Evolutionary conservation across 768 basidiomycete species (phyloP), one percentile per base, ranked within the genome.

Genomic region (Suillus variegatus): DNA sequence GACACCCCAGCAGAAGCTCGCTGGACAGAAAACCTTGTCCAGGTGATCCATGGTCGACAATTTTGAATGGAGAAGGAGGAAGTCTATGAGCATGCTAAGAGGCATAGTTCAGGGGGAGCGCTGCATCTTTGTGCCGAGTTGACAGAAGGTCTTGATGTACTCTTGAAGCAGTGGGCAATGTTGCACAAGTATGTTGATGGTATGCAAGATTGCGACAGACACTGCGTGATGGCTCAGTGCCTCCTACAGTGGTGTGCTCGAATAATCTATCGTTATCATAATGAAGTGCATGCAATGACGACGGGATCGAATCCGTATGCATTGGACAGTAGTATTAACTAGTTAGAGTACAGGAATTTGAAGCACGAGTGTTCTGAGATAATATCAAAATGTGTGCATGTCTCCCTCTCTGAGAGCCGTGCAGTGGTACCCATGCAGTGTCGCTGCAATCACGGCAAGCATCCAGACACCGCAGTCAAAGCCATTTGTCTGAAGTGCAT

Each of bases 391-490:
- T 0, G 10, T n/a, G 9, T n/a, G 32, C 56, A 64, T 64, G 43
- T 64, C 63, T 25, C 6, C 18, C 43, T 60, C 63, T 44, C 36
- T 22, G 14, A 64, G 41, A 43, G 10, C 22, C n/a, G 57, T 64
- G 28, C n/a, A 35, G 52, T 64, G 43, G 43, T 22, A 43, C 22
- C 63, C 63, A 12, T 32, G 63, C 28, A 64, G 35, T 35, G 44
- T 58, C 3, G 40, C 63, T 2, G 41, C 41, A 35, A 58, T 55
- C 38, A 38, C 3, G 1, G 63, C 38, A 60, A 64, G 41, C 52
- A 74, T 71, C 70, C 73, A 75, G 9, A 75, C n/a, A 3, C 73
- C 72, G 41, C 73, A 74, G 40, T 69, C 71, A 55, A 66, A 61
- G 4, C 65, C 55, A 4, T 72, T 72, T 7, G 60, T 60, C 52